Conservation (phyloP, 768 basidiomycete genomes). For the Mycena galericulata region DNA sequence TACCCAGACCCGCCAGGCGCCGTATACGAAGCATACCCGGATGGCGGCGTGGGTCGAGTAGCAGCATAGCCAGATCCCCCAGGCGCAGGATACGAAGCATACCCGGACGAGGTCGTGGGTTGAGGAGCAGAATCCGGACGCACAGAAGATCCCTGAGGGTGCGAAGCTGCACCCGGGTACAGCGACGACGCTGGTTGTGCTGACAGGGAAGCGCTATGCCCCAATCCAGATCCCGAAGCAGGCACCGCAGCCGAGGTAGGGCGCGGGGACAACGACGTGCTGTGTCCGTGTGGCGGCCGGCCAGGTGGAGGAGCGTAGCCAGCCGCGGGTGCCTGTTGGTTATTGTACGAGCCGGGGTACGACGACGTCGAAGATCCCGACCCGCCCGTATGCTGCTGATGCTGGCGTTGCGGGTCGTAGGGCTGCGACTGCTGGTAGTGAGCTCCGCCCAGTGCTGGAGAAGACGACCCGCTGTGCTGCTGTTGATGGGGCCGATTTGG, state of each 20-base stretch:
- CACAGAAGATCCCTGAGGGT: constrained; percentile 15
- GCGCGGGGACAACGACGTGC: background rate
- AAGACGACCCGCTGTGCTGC: background rate
- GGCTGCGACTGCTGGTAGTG: background rate
- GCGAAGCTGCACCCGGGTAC: constrained; percentile 16
- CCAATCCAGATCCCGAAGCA: constrained; percentile 16
- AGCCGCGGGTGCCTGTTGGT: constrained; percentile 13
- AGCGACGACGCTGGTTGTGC: constrained; percentile 8
- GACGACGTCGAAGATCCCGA: constrained; percentile 16
- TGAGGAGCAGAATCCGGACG: constrained; percentile 27
- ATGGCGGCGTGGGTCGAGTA: constrained; percentile 16
- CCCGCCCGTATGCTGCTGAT: constrained; percentile 15
- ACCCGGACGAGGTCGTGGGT: constrained; percentile 19
- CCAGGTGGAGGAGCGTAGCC: too few species aligned
- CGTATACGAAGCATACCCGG: constrained; percentile 20
- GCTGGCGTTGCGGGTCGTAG: background rate
- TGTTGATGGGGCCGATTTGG: background rate
- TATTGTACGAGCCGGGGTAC: constrained; percentile 14
- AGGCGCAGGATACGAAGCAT: constrained; percentile 20
- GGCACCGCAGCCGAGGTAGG: background rate
- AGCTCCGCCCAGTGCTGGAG: background rate
- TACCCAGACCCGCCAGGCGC: background rate
- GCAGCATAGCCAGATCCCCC: background rate
- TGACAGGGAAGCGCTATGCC: constrained; percentile 21
- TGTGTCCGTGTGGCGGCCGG: background rate